These are phyloP conservation scores for Rachicladosporium sp. DNA, from an alignment of 2,329 filamentous ascomycete species.

Conservation along the genomic window DNA sequence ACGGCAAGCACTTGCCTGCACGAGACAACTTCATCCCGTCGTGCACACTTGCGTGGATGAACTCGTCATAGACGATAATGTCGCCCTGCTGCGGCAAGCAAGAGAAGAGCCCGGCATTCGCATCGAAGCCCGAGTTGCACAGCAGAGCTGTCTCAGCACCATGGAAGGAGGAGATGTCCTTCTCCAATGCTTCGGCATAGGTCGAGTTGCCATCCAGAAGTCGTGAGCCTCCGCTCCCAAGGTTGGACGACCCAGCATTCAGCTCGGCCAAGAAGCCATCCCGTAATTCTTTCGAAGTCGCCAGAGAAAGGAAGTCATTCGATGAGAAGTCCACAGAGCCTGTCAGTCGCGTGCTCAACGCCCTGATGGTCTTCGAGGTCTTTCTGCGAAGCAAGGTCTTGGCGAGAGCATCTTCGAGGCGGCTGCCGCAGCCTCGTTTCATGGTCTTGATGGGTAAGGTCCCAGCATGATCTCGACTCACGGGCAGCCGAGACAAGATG, in stretches of 20 bases:
- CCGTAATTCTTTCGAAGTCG: conserved; percentile 35
- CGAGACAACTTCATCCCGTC: conserved; percentile 61
- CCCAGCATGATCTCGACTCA: too few relatives aligned
- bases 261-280: conserved; percentile 38
- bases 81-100: conserved; percentile 36
- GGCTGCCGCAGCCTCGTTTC: background rate
- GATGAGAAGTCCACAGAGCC: conserved; percentile 47
- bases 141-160: conserved; percentile 46
- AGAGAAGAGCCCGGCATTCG: conserved; percentile 36
- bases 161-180: conserved; percentile 48
- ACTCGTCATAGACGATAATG: conserved; percentile 56
- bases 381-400: conserved; percentile 27
- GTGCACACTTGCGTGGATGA: conserved; percentile 66
- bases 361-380: conserved; percentile 33
- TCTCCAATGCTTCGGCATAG: conserved; percentile 48
- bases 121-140: conserved; percentile 45
- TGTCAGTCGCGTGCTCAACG: conserved; percentile 33
- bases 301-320: conserved; percentile 53
- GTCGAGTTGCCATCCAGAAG: conserved; percentile 53
- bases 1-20: conserved; percentile 36
- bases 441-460: too few relatives aligned
- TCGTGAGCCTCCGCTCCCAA: conserved; percentile 48
- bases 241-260: conserved; percentile 21
- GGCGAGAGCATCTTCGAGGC: conserved; percentile 17
- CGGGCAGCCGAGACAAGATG: too few relatives aligned